These are phyloP conservation scores for Westerdykella sp. DNA, from an alignment of 2,329 filamentous ascomycete species.

Conservation along the genomic window DNA sequence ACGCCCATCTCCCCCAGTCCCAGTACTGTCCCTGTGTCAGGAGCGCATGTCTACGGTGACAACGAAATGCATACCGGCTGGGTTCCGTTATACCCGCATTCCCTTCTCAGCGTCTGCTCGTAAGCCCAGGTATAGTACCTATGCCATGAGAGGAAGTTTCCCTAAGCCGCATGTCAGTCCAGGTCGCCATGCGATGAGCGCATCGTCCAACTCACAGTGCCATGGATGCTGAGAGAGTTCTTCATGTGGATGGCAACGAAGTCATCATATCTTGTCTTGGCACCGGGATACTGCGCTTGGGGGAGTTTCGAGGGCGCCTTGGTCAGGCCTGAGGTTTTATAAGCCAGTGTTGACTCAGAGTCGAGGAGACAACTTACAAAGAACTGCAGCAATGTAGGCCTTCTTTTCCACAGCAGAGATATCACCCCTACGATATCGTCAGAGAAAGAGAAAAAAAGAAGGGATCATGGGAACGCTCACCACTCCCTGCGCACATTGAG, in stretches of 20 bases:
- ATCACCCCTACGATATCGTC: conserved; percentile 17
- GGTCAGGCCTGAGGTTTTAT: conserved; percentile 14
- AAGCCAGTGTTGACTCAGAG: conserved; percentile 2
- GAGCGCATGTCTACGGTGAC: not conserved
- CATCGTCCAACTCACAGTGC: conserved; percentile 15
- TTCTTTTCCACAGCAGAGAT: conserved; percentile 25
- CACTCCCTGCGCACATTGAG: conserved; percentile 26
- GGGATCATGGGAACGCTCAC: conserved; percentile 9
- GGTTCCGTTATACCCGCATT: conserved; percentile 41
- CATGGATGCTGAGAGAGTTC: conserved; percentile 29
- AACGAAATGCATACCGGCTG: conserved; percentile 31
- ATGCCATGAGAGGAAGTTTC: conserved; percentile 39
- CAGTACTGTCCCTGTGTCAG: conserved; percentile 39
- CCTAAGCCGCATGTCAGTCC: conserved; percentile 6
- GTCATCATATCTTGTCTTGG: conserved; percentile 32
- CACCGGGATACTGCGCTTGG: conserved; percentile 24
- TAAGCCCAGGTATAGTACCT: conserved; percentile 39
- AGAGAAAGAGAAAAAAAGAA: not conserved
- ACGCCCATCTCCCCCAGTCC: conserved; percentile 48
- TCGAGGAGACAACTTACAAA: conserved; percentile 14
- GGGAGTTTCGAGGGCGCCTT: conserved; percentile 19
- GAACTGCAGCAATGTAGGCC: conserved; percentile 34
- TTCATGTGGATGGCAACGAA: conserved; percentile 36
- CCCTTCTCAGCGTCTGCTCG: conserved; percentile 38
- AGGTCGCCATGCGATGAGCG: not conserved